Evolutionary conservation across 1,284 basidiomycete species (phyloP).

Genomic region (Malassezia furfur): DNA sequence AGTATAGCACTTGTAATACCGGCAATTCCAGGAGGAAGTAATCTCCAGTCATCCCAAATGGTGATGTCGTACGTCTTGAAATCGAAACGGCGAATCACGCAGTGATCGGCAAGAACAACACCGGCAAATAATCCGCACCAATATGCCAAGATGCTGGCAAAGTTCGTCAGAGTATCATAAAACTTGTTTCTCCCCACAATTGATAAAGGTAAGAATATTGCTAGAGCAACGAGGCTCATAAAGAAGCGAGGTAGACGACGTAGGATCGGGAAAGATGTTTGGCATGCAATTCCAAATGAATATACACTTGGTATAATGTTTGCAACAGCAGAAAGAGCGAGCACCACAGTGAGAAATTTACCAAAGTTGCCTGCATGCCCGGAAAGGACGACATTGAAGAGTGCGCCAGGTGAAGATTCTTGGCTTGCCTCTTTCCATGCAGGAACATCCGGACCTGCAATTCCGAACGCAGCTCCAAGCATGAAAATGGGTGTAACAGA

Average conservation of each 20-base stretch:
- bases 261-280: slow-evolving; percentile 63
- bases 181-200: slow-evolving; percentile 60
- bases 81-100: slow-evolving; percentile 54
- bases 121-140: slow-evolving; percentile 59
- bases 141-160: slow-evolving; percentile 57
- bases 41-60: slow-evolving; percentile 54
- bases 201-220: slow-evolving; percentile 60
- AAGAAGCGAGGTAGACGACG: slow-evolving; percentile 67
- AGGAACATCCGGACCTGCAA: slow-evolving; percentile 55
- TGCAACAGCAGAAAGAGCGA: neutral
- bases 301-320: slow-evolving; percentile 62
- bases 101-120: slow-evolving; percentile 57
- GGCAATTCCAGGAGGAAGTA: slow-evolving; percentile 56
- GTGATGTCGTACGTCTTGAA: slow-evolving; percentile 54
- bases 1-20: slow-evolving; percentile 41
- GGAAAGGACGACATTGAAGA: slow-evolving; percentile 64
- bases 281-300: slow-evolving; percentile 32
- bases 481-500: slow-evolving; percentile 56
- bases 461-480: slow-evolving; percentile 53
- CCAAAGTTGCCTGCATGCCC: neutral
- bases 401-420: slow-evolving; percentile 54
- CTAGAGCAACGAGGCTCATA: slow-evolving; percentile 69
- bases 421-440: slow-evolving; percentile 50
- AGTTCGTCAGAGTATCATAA: slow-evolving; percentile 54
- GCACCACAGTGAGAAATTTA: neutral